Conservation (phyloP, 768 basidiomycete genomes). For the Tremella mesenterica region DNA sequence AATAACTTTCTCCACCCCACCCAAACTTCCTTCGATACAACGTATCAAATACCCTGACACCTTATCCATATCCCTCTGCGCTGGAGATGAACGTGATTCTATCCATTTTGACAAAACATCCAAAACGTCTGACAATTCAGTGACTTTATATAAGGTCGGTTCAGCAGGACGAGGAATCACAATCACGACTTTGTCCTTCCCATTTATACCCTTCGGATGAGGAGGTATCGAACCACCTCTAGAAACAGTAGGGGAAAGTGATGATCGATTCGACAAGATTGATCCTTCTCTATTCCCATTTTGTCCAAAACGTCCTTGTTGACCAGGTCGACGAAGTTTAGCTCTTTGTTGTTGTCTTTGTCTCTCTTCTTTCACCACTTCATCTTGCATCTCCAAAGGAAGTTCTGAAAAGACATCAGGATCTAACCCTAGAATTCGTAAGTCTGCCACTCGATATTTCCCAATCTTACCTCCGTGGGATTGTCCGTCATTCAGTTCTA, state of each 20-base stretch:
- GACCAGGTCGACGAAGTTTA: constrained; percentile 19
- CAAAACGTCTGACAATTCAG: constrained; percentile 65
- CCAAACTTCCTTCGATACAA: constrained; percentile 50
- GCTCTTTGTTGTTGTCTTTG: constrained; percentile 21
- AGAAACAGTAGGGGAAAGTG: constrained; percentile 37
- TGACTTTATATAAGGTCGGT: constrained; percentile 33
- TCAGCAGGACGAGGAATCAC: constrained; percentile 3
- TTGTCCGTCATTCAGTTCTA: constrained; percentile 28
- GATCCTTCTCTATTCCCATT: constrained; percentile 11
- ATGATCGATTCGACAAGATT: constrained; percentile 21
- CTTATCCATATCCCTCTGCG: constrained; percentile 63
- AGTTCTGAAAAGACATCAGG: constrained; percentile 59
- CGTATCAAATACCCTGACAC: constrained; percentile 65
- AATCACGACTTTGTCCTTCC: no score
- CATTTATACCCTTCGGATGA: no score
- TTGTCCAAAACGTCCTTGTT: constrained; percentile 11
- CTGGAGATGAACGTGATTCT: constrained; percentile 58
- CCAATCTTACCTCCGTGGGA: no score
- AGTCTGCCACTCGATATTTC: constrained; percentile 50
- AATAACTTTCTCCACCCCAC: constrained; percentile 61
- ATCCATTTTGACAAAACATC: constrained; percentile 69
- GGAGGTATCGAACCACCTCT: constrained; percentile 48
- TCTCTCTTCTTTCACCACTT: constrained; percentile 55
- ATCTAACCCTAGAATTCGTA: constrained; percentile 63
- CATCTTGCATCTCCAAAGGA: constrained; percentile 61